These are phyloP conservation scores for Russula olivacea DNA, from an alignment of 768 basidiomycete species.

Conservation along the genomic window DNA sequence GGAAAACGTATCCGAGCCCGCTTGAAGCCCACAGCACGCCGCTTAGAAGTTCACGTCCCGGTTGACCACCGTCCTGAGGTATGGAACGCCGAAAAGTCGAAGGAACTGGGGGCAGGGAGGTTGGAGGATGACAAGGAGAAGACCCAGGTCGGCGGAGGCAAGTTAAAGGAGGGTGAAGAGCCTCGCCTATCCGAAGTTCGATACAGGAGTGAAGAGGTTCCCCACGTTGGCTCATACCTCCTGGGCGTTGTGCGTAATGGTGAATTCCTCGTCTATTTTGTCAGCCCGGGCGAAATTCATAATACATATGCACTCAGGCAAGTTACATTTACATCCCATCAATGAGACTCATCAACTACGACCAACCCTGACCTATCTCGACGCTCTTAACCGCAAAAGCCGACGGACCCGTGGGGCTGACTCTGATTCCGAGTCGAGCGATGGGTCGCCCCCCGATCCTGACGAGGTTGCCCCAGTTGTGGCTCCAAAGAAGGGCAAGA, in stretches of 20 bases:
- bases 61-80: slow-evolving; percentile 76
- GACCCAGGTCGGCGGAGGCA: slow-evolving; percentile 49
- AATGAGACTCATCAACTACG: slow-evolving; percentile 75
- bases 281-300: slow-evolving; percentile 5
- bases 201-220: slow-evolving; percentile 65
- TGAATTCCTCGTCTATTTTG: slow-evolving; percentile 32
- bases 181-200: slow-evolving; percentile 63
- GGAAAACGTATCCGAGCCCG: slow-evolving; percentile 76
- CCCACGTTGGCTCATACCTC: slow-evolving; percentile 60
- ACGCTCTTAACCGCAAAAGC: slow-evolving; percentile 59
- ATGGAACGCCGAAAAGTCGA: slow-evolving; percentile 68
- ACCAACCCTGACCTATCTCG: slow-evolving; percentile 77
- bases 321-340: slow-evolving; percentile 73
- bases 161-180: slow-evolving; percentile 29
- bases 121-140: slow-evolving; percentile 74
- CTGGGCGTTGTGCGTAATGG: slow-evolving; percentile 73
- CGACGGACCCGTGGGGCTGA: slow-evolving; percentile 42
- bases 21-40: slow-evolving; percentile 54
- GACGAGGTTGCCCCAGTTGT: slow-evolving; percentile 55
- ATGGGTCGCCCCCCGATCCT: slow-evolving; percentile 67
- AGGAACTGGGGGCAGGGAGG: slow-evolving; percentile 58
- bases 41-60: slow-evolving; percentile 75
- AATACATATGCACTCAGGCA: slow-evolving; percentile 38
- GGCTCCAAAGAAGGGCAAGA: slow-evolving; percentile 53
- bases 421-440: slow-evolving; percentile 69